phyloP scores from a whole-genome alignment of 2,329 filamentous ascomycete species.

The Byssochlamys sp. region DNA sequence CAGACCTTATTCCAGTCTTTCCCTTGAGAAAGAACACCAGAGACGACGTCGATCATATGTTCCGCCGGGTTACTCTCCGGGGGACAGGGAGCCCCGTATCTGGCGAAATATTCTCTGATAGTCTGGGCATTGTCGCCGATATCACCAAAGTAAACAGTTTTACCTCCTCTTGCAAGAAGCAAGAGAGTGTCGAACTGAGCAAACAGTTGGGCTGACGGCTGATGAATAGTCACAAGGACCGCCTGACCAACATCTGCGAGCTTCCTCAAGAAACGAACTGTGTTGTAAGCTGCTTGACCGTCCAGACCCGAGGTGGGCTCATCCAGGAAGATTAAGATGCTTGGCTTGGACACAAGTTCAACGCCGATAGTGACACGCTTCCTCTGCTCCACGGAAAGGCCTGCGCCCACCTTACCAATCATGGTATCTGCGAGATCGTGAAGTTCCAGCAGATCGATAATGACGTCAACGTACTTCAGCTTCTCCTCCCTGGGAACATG shows the following conservation, averaged over 20 bases:
- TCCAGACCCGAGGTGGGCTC: constrained; percentile 63
- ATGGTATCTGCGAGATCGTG: constrained; percentile 56
- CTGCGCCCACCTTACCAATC: constrained; percentile 37
- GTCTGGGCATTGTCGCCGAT: constrained; percentile 56
- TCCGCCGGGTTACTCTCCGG: constrained; percentile 52
- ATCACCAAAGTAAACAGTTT: constrained; percentile 60
- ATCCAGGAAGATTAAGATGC: constrained; percentile 58
- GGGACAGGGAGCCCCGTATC: constrained; percentile 55
- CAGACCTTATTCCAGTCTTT: constrained; percentile 66
- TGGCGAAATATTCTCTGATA: constrained; percentile 57
- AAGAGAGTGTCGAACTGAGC: constrained; percentile 63
- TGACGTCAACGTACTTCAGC: constrained; percentile 54
- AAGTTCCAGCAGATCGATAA: constrained; percentile 55
- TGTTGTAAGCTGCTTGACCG: constrained; percentile 56
- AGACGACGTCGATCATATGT: constrained; percentile 44
- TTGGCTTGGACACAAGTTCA: constrained; percentile 59
- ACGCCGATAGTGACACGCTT: constrained; percentile 64
- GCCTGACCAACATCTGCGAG: constrained; percentile 56
- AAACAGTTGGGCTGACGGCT: constrained; percentile 57
- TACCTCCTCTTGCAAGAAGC: constrained; percentile 56
- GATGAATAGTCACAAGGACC: constrained; percentile 62
- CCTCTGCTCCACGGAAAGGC: constrained; percentile 53
- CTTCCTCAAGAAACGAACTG: constrained; percentile 57
- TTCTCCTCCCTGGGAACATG: constrained; percentile 48
- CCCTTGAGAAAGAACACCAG: constrained; percentile 40